Evolutionary conservation across 805 yeast species (phyloP).

Genomic region (Metschnikowia proteae): DNA sequence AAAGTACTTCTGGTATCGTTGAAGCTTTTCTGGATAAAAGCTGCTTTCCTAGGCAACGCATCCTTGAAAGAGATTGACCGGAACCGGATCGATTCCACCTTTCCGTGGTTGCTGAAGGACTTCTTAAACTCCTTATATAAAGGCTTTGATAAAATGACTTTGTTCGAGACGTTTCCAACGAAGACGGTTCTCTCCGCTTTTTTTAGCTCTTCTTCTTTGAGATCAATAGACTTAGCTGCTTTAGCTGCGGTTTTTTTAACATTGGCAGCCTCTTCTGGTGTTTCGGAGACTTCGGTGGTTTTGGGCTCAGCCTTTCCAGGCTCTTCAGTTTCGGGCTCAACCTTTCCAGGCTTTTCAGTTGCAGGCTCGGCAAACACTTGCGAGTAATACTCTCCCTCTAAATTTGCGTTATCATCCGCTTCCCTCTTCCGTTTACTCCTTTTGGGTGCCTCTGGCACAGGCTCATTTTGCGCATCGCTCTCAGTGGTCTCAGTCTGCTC

Average conservation of each 20-base stretch:
- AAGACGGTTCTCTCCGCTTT: conserved; percentile 84
- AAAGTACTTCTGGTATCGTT: conserved; percentile 76
- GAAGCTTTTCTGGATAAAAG: conserved; percentile 74
- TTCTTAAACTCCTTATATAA: conserved; percentile 61
- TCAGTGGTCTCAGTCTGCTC: conserved; percentile 13
- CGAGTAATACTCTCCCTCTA: conserved; percentile 13
- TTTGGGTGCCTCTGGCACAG: neutral
- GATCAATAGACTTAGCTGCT: conserved; percentile 50
- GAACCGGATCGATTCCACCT: conserved; percentile 75
- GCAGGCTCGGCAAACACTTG: conserved; percentile 15
- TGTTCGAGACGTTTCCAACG: conserved; percentile 75
- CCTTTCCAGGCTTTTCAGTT: conserved; percentile 7
- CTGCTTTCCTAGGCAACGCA: conserved; percentile 86
- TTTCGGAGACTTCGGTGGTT: conserved; percentile 15
- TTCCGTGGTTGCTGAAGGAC: conserved; percentile 50
- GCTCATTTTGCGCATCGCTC: neutral
- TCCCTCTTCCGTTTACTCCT: conserved; percentile 5
- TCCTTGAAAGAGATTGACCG: conserved; percentile 89
- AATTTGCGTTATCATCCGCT: conserved; percentile 2
- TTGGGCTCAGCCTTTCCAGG: neutral
- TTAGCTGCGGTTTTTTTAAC: conserved; percentile 9
- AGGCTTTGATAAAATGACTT: conserved; percentile 61
- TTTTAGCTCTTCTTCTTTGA: conserved; percentile 67
- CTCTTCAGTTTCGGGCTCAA: conserved; percentile 3
- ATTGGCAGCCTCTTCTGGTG: conserved; percentile 19